Conservation (phyloP, 345 rosid genomes). For the Angophora floribunda region DNA sequence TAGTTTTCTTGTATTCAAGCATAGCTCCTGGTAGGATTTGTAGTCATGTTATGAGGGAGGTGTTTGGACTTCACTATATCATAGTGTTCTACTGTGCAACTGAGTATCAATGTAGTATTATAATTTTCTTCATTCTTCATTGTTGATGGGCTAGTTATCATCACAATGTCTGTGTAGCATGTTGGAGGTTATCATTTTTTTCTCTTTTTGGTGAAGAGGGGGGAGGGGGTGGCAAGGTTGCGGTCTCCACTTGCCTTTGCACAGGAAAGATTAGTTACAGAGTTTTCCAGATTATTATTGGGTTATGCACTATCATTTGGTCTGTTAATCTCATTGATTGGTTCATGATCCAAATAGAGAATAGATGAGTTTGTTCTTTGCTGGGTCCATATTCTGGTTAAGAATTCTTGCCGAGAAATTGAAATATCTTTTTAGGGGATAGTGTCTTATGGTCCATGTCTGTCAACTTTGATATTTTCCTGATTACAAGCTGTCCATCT, state of each 20-base stretch:
- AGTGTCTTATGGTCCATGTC: not conserved
- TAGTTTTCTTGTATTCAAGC: not conserved
- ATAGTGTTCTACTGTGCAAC: not conserved
- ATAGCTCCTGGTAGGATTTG: not conserved
- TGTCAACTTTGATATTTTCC: not conserved
- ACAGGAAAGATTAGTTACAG: not conserved
- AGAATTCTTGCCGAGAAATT: not conserved
- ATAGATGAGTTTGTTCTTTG: not conserved
- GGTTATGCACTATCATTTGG: not conserved
- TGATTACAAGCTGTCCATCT: not conserved
- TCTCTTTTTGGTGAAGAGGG: not conserved
- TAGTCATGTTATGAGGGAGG: not conserved
- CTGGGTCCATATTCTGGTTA: not conserved
- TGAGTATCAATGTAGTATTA: not conserved
- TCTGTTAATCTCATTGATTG: not conserved
- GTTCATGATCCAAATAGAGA: not conserved
- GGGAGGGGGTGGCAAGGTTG: not conserved
- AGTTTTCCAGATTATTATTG: not conserved
- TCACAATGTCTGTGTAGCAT: not conserved
- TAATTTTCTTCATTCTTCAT: not conserved
- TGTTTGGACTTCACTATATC: not conserved
- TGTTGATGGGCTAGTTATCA: not conserved
- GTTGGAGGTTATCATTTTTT: not conserved
- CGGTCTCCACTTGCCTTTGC: not conserved
- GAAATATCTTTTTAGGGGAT: not conserved